These are phyloP conservation scores for Teunomyces barrocoloradensis DNA, from an alignment of 805 yeast species.

Conservation along the genomic window DNA sequence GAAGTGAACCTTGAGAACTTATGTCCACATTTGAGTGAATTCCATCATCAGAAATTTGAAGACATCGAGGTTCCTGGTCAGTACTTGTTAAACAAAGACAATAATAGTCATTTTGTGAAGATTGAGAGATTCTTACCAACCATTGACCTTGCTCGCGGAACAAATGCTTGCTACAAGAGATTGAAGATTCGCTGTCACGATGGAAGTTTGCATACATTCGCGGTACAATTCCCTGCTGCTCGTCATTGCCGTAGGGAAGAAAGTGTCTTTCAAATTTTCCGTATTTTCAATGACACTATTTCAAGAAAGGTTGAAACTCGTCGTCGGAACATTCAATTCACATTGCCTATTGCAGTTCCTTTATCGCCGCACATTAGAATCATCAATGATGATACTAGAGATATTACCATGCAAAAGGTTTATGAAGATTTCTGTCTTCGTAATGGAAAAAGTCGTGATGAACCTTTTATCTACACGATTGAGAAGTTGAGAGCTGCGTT, in stretches of 20 bases:
- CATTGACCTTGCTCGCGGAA: conserved; percentile 83
- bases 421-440: conserved; percentile 84
- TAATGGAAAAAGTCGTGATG: conserved; percentile 75
- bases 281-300: conserved; percentile 81
- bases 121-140: conserved; percentile 90
- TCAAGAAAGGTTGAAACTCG: conserved; percentile 83
- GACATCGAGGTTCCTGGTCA: conserved; percentile 98
- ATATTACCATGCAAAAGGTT: conserved; percentile 73
- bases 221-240: conserved; percentile 97
- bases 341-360: conserved; percentile 90
- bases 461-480: conserved; percentile 81
- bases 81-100: conserved; percentile 83
- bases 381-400: conserved; percentile 75
- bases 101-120: conserved; percentile 85
- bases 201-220: conserved; percentile 87
- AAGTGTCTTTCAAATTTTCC: conserved; percentile 84
- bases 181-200: conserved; percentile 90
- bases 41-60: conserved; percentile 97
- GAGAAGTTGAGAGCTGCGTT: conserved; percentile 88
- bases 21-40: conserved; percentile 93
- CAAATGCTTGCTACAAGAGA: conserved; percentile 86
- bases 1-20: conserved; percentile 81
- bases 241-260: conserved; percentile 97
- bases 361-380: conserved; percentile 92
- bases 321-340: conserved; percentile 77